These are phyloP conservation scores for Epichloe uncinata DNA, from an alignment of 2,329 filamentous ascomycete species.

Conservation along the genomic window DNA sequence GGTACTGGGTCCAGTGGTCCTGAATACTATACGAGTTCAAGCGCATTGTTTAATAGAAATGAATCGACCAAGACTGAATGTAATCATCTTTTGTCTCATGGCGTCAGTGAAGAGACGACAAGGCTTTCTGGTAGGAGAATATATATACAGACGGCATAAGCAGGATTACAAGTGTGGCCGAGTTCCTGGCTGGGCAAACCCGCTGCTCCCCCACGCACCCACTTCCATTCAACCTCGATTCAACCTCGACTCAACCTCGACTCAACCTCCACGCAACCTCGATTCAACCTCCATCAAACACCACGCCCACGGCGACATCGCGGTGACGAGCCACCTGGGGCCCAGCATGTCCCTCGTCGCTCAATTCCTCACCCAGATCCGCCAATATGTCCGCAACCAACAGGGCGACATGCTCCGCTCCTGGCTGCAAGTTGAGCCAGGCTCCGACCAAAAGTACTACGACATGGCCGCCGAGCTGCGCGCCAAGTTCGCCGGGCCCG, in stretches of 20 bases:
- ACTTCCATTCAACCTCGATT: too few relatives aligned
- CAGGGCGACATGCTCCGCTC: constrained; percentile 53
- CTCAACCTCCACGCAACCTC: too few relatives aligned
- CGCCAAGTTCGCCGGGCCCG: constrained; percentile 33
- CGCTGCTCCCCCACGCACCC: too few relatives aligned
- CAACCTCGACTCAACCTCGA: too few relatives aligned
- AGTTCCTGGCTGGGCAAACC: too few relatives aligned
- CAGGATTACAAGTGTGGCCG: too few relatives aligned
- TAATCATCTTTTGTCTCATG: neutral
- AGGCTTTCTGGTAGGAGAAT: too few relatives aligned
- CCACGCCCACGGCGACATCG: constrained; percentile 1
- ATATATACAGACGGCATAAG: too few relatives aligned
- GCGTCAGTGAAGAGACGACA: too few relatives aligned
- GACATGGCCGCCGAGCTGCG: constrained; percentile 56
- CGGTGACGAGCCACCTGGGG: neutral
- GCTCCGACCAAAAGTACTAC: constrained; percentile 52
- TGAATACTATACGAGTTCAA: constrained; percentile 1
- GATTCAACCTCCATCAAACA: neutral
- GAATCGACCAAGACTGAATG: neutral
- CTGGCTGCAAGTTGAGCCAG: constrained; percentile 64
- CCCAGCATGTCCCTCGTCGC: constrained; percentile 46
- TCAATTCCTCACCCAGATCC: constrained; percentile 55
- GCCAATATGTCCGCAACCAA: constrained; percentile 39
- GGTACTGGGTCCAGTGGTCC: neutral
- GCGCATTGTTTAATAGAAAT: neutral